phyloP scores from a whole-genome alignment of 2,329 filamentous ascomycete genomes.

The Neonectria punicea region DNA sequence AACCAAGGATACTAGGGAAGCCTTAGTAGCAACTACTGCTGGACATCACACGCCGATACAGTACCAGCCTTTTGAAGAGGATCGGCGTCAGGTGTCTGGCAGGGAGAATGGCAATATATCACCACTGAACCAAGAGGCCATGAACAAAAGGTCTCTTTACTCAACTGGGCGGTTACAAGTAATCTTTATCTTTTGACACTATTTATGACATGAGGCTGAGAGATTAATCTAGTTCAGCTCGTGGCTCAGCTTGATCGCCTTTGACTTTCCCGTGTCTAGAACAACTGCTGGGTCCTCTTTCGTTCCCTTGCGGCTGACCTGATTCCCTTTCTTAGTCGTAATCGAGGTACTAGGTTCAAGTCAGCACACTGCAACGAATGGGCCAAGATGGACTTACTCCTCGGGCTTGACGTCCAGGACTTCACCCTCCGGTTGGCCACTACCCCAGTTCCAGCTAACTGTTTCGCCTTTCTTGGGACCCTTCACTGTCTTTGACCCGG shows the following conservation, averaged over 20 bases:
- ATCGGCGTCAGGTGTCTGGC: too few species aligned
- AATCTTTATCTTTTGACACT: too few species aligned
- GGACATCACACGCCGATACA: too few species aligned
- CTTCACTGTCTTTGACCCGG: slow-evolving; percentile 40
- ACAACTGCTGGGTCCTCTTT: slow-evolving; percentile 56
- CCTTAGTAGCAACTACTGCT: too few species aligned
- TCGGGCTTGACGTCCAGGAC: slow-evolving; percentile 57
- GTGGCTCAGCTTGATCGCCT: slow-evolving; percentile 54
- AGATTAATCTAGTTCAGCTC: slow-evolving; percentile 47
- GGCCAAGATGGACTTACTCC: slow-evolving; percentile 44
- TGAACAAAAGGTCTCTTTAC: too few species aligned
- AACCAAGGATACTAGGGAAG: too few species aligned
- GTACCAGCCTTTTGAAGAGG: too few species aligned
- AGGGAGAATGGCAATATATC: too few species aligned
- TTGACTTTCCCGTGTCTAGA: slow-evolving; percentile 54
- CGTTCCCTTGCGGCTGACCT: slow-evolving; percentile 53
- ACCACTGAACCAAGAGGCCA: too few species aligned
- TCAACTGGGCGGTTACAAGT: too few species aligned
- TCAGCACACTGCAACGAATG: neutral
- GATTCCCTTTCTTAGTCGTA: slow-evolving; percentile 54
- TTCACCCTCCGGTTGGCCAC: slow-evolving; percentile 55
- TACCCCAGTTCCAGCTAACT: slow-evolving; percentile 60
- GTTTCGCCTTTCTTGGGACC: slow-evolving; percentile 54
- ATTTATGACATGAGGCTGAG: too few species aligned
- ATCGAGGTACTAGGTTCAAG: slow-evolving; percentile 36